Evolutionary conservation across 2,329 filamentous ascomycete species (phyloP), one percentile per base, ranked within the genome.

Genomic region (Talaromyces atroroseus): DNA sequence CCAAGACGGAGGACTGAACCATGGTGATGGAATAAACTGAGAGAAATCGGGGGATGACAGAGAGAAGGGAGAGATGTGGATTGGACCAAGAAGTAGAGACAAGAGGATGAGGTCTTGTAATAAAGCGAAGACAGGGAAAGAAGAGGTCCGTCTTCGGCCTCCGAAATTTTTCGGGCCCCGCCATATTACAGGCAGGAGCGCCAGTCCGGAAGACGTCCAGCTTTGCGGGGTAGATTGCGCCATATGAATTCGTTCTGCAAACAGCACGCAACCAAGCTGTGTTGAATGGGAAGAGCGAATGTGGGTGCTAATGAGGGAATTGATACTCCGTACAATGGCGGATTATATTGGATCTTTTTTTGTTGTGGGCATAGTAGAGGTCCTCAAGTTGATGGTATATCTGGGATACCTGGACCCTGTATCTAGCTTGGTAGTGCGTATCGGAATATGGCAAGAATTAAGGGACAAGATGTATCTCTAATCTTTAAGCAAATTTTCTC

Each of bases 1-100:
- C 94, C 77, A 99, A 88, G 77, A 99, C 83, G 67, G 94, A 83
- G 65, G 56, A 58, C 40, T 58, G 50, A 47, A 58, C 56, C 56
- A 58, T 58, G 16, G 51, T 54, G 55, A 48, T 40, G 36, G n/a
- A 29, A 18, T n/a, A 14, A 8, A 40, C 14, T 18, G 16, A 2
- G 36, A 40, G 36, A 7, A 40, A 40, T 40, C 7, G 14, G n/a
- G n/a, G 10, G 20, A 24, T 54, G 45, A 48, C 45, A 48, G 32
- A 29, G 32, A 48, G 32, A 32, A 21, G 21, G 18, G 26, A 36
- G 26, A 29, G 34, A 54, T 45, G 32, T 20, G 18, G 38, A 42
- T 42, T 42, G 38, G n/a, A 3, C 20, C 5, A 42, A 21, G 38
- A 42, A 42, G 18, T 5, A 42, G 38, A 42, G 40, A 44, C 40